Conservation (phyloP, 176 grass and related monocot genomes). For the Musa troglodytarum region DNA sequence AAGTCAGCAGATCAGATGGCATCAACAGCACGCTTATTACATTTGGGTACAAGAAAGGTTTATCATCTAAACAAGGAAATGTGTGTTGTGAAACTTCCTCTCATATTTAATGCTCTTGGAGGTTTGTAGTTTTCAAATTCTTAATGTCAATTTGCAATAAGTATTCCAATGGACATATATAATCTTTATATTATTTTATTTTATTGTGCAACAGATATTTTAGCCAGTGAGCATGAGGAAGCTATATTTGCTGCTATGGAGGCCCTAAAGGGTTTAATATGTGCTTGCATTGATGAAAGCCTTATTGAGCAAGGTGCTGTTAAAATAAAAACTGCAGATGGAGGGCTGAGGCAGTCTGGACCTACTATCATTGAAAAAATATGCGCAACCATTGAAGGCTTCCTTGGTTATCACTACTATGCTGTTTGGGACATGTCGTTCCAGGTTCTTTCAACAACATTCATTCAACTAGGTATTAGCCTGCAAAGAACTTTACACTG, state of each 20-base stretch:
- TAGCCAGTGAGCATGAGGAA: constrained; percentile 86
- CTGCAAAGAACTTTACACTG: no score
- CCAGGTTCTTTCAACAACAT: constrained; percentile 56
- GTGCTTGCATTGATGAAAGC: constrained; percentile 59
- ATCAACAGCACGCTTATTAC: constrained; percentile 59
- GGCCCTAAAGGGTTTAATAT: constrained; percentile 59
- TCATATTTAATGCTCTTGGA: constrained; percentile 70
- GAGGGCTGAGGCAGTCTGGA: constrained; percentile 36
- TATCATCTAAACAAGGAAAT: constrained; percentile 63
- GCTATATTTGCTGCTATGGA: constrained; percentile 66
- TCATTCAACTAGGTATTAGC: constrained; percentile 56
- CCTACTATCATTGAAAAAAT: constrained; percentile 82
- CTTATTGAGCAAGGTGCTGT: constrained; percentile 55
- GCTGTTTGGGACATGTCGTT: constrained; percentile 89
- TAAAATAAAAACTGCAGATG: constrained; percentile 60
- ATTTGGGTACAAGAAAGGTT: constrained; percentile 50
- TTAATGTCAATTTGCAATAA: constrained; percentile 3
- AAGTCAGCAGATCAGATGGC: constrained; percentile 80
- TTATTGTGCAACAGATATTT: constrained; percentile 49
- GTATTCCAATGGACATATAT: background rate
- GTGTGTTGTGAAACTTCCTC: constrained; percentile 61
- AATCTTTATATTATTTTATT: background rate
- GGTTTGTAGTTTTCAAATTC: constrained; percentile 38
- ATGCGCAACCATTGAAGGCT: constrained; percentile 62
- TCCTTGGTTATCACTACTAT: constrained; percentile 58